Base-by-base conservation (phyloP, 768 basidiomycete genomes). In the Boletus pseudopeckii region DNA sequence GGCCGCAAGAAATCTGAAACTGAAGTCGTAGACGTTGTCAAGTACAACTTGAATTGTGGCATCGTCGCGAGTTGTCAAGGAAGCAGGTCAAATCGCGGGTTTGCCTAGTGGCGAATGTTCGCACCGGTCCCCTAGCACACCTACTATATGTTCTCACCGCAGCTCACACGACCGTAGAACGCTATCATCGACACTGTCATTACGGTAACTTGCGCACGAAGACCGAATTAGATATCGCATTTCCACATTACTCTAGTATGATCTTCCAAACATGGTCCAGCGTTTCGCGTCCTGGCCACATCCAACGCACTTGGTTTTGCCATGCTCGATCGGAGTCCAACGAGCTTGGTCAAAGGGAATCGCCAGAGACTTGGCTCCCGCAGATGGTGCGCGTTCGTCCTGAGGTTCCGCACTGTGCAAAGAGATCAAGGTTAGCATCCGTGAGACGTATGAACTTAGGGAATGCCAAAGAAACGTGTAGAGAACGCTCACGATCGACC, bases 251-350 rank as follows among this genome's bases (percentile, higher is more conserved):
- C 39, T 63, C 69, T 80, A 92, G 66, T 92, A 92, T 20, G 87
- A 89, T 62, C 92, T 79, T 37, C 97, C 97, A 72, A 98, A 99
- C 81, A 99, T 77, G 60, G 95, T 95, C 94, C 94, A 98, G 63
- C 90, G 81, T 76, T 97, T 98, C 52, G 94, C 90, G 64, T 90
- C 84, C 57, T 80, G 77, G 30, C 87, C 90, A 70, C 97, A 99
- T 13, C 82, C 90, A 50, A 90, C 81, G 72, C 97, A 99, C 66
- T 88, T 92, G 30, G 90, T 95, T 74, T 89, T 82, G 51, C 92
- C 90, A 44, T 78, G 80, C 63, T 88, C 85, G 70, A 96, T 90
- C 32, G 82, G 74, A 7, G 84, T 77, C 84, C 87, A 98, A 36
- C 80, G 82, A 4, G 75, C 78, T 72, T 98, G 97, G 63, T 98